These are phyloP conservation scores for Pseudogymnoascus sp. DNA, from an alignment of 2,329 filamentous ascomycete species.

Conservation along the genomic window DNA sequence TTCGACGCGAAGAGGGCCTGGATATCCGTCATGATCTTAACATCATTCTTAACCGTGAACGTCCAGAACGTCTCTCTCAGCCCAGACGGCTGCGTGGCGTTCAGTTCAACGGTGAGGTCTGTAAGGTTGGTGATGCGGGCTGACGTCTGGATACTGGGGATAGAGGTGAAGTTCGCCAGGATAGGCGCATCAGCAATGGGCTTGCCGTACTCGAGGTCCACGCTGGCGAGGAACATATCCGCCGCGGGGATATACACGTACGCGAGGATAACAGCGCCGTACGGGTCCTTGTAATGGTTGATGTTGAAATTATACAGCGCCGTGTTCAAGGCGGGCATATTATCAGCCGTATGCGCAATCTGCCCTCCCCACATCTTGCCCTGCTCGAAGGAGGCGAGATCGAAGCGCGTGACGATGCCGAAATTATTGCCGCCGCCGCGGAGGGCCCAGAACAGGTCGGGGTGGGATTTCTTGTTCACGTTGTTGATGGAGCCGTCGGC, in stretches of 20 bases:
- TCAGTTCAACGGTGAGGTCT: conserved; percentile 12
- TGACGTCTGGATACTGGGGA: conserved; percentile 16
- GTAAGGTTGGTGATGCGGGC: conserved; percentile 17
- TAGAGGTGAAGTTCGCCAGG: conserved; percentile 17
- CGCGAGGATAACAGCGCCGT: not conserved
- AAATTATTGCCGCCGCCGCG: conserved; percentile 15
- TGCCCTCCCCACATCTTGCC: conserved; percentile 11
- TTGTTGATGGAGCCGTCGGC: conserved; percentile 23
- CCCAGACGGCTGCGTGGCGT: not conserved
- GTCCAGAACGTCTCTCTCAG: conserved; percentile 16
- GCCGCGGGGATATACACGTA: conserved; percentile 12
- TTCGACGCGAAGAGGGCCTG: conserved; percentile 19
- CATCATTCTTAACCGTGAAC: conserved; percentile 19
- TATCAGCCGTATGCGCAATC: not conserved
- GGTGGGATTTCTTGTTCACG: conserved; percentile 23
- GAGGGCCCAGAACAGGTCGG: conserved; percentile 25
- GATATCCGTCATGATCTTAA: conserved; percentile 16
- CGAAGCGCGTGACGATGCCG: conserved; percentile 31
- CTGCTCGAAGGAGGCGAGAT: conserved; percentile 28
- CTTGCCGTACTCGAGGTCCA: conserved; percentile 18
- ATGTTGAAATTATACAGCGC: not conserved
- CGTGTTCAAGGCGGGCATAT: not conserved
- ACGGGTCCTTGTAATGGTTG: not conserved
- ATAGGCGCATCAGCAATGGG: conserved; percentile 18
- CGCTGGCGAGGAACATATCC: conserved; percentile 14